A percentile compares a stretch with the other conserved stretches of the same genome.
Evolutionary conservation across 2,329 filamentous ascomycete genomes (phyloP).

Genomic region (Cladosporium sphaerospermum): DNA sequence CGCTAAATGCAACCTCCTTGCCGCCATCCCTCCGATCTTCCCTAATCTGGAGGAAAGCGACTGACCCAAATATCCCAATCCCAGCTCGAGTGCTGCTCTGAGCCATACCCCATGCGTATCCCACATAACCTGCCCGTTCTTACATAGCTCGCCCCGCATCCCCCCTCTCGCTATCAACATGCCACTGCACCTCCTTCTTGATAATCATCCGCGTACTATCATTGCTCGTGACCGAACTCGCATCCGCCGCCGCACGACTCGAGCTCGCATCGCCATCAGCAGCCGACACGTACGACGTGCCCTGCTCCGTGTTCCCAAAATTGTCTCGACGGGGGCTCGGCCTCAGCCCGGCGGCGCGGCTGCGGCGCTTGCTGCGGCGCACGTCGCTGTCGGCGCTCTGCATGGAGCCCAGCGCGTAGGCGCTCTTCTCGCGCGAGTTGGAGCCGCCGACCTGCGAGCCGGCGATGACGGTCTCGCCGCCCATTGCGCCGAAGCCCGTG

Average conservation of each 20-base stretch:
- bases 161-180: conserved; percentile 10
- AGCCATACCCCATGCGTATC: not conserved
- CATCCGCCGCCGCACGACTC: not conserved
- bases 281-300: not conserved
- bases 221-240: conserved; percentile 14
- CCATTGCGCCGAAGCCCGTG: conserved; percentile 26
- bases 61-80: not conserved
- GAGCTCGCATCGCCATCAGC: not conserved
- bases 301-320: conserved; percentile 2
- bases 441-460: conserved; percentile 11
- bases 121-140: not conserved
- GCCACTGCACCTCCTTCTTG: conserved; percentile 16
- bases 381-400: not conserved
- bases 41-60: not conserved
- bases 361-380: not conserved
- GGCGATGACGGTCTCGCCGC: conserved; percentile 11
- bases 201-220: conserved; percentile 18
- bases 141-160: not conserved
- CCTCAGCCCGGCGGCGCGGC: not conserved
- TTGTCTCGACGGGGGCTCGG: not conserved
- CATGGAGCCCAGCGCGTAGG: conserved; percentile 5
- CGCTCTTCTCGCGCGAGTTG: not conserved
- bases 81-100: not conserved
- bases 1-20: not conserved
- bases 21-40: not conserved